Evolutionary conservation across 75 land plant genomes (phyloP).

Genomic region (Azolla pinnata): DNA sequence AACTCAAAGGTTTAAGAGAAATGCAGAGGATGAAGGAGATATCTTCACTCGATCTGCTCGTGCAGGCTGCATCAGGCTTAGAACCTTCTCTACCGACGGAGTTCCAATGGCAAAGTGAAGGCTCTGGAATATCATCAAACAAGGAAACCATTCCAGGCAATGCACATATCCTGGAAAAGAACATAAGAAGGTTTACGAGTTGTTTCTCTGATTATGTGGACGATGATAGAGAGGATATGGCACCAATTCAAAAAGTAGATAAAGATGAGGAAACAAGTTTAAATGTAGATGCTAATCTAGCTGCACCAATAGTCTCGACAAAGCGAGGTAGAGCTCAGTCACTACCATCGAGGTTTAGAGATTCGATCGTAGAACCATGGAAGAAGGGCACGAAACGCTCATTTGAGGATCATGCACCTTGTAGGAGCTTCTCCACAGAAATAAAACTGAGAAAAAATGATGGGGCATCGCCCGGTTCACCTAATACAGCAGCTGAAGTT

Average conservation of each 20-base stretch:
- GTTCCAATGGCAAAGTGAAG: slow-evolving; percentile 3
- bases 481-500: background rate
- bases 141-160: background rate
- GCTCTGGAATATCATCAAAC: background rate
- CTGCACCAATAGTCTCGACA: slow-evolving; percentile 43
- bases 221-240: background rate
- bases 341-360: slow-evolving; percentile 64
- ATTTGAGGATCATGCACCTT: background rate
- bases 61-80: slow-evolving; percentile 1
- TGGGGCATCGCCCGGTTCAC: background rate
- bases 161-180: background rate
- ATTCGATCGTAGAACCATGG: slow-evolving; percentile 72
- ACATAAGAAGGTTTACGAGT: background rate
- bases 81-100: no score
- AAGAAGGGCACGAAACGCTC: slow-evolving; percentile 39
- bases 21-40: background rate
- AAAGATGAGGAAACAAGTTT: background rate
- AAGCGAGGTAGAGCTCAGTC: slow-evolving; percentile 71
- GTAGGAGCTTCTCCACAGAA: background rate
- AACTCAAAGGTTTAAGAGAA: background rate
- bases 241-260: background rate
- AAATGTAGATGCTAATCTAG: background rate
- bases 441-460: background rate
- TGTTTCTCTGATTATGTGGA: background rate
- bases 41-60: background rate